A percentile compares a stretch with the other conserved stretches of the same genome.
Conservation (phyloP, 176 grass and related monocot species). For the Paspalum notatum region DNA sequence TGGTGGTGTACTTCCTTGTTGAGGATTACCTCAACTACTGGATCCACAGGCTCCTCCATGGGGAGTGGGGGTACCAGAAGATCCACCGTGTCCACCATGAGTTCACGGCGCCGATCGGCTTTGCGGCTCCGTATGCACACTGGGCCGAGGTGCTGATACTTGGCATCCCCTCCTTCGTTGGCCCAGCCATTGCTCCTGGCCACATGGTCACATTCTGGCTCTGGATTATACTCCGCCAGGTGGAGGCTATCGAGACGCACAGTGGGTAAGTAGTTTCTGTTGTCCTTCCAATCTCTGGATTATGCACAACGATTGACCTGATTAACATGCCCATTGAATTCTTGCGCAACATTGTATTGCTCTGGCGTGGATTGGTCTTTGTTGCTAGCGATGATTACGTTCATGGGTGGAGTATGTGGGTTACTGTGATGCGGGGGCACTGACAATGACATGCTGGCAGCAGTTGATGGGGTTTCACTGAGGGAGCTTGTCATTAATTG, state of each 20-base stretch:
- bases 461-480: not conserved
- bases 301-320: not conserved
- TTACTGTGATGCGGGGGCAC: not conserved
- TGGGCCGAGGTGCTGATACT: conserved; percentile 88
- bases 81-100: conserved; percentile 89
- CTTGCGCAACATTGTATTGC: not conserved
- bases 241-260: conserved; percentile 89
- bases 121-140: conserved; percentile 81
- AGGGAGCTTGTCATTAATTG: not conserved
- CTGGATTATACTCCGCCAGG: conserved; percentile 79
- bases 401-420: not conserved
- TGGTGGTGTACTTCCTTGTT: conserved; percentile 80
- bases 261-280: conserved; percentile 64
- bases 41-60: conserved; percentile 82
- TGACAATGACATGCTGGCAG: not conserved
- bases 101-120: conserved; percentile 81
- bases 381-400: conserved; percentile 23
- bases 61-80: conserved; percentile 80
- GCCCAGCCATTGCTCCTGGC: conserved; percentile 72
- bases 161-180: conserved; percentile 72
- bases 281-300: not conserved
- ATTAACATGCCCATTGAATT: not conserved
- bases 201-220: conserved; percentile 95
- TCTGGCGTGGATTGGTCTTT: not conserved
- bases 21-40: conserved; percentile 94